Base-by-base conservation (phyloP, 2,329 filamentous ascomycete species). In the Dryadomyces quercus-mongolicae region DNA sequence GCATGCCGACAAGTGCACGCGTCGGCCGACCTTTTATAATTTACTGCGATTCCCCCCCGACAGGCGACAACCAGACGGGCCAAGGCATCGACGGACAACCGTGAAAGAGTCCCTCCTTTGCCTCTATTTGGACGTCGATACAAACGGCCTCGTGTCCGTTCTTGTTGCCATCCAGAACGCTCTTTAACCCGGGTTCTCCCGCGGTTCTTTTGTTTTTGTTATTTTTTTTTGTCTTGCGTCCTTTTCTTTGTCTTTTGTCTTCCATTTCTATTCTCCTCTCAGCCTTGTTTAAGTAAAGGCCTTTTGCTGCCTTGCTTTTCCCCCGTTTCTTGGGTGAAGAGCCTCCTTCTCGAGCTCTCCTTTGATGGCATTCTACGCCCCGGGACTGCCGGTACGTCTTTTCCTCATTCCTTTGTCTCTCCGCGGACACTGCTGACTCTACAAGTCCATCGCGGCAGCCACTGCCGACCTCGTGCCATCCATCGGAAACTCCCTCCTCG, bases 381-480 rank as follows among this genome's bases (percentile, higher is more conserved):
- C 54, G 42, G 49, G 55, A 16, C 51, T 59, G 38, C 56, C 57
- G 40, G 57, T 60, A 54, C 20, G 58, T 51, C 36, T 34, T 50
- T 16, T 25, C 16, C 31, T 36, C 9, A 22, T 2, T 38, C 4
- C 34, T 18, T 13, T 20, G 31, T 13, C 9, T 22, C 18, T n/a
- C n/a, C n/a, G n/a, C n/a, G n/a, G n/a, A n/a, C n/a, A n/a, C n/a
- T n/a, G n/a, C n/a, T 47, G 6, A 7, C 22, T 12, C 21, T 20
- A 42, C 5, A 18, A 5, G 15, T 5, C 31, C 6, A 25, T 47
- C 62, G 70, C 69, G 58, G 69, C 69, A 50, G 70, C 67, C 56
- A 69, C 70, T 8, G 64, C 71, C 51, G 73, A 73, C 42, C 60
- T 75, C 53, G 72, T 71, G 70, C 73, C 74, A 53, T 74, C 73